A percentile compares a stretch with the other conserved stretches of the same genome.
phyloP scores from a whole-genome alignment of 1,139 yeast species.

The Wickerhamomyces sp. region DNA sequence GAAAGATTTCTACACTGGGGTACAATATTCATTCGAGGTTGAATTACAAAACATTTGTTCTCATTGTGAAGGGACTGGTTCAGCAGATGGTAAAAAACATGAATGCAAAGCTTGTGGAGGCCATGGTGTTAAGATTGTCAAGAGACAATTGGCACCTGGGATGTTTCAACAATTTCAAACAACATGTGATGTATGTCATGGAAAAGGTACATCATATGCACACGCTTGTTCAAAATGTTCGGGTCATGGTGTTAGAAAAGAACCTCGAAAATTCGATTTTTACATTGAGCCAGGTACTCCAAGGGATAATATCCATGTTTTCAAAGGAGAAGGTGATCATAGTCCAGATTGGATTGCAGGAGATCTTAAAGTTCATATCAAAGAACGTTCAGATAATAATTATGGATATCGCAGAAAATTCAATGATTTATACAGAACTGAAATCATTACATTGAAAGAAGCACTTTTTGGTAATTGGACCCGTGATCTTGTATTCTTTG shows the following conservation, averaged over 20 bases:
- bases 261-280: conserved; percentile 52
- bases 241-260: conserved; percentile 63
- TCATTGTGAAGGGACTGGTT: conserved; percentile 78
- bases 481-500: conserved; percentile 62
- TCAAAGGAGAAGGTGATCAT: conserved; percentile 79
- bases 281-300: conserved; percentile 68
- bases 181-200: conserved; percentile 74
- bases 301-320: conserved; percentile 51
- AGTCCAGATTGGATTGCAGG: conserved; percentile 82
- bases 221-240: conserved; percentile 63
- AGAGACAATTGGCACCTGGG: conserved; percentile 81
- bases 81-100: conserved; percentile 67
- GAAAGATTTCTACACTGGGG: conserved; percentile 67
- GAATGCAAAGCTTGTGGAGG: conserved; percentile 71
- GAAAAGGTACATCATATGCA: conserved; percentile 64
- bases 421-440: conserved; percentile 71
- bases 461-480: conserved; percentile 79
- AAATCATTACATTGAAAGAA: conserved; percentile 66
- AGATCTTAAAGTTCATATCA: conserved; percentile 57
- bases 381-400: conserved; percentile 49
- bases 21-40: conserved; percentile 53
- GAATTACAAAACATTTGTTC: conserved; percentile 72
- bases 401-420: conserved; percentile 87
- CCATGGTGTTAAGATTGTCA: conserved; percentile 59
- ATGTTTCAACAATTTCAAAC: conserved; percentile 84